Evolutionary conservation across 2,329 filamentous ascomycete species (phyloP).

Genomic region (Aspergillus carbonarius): DNA sequence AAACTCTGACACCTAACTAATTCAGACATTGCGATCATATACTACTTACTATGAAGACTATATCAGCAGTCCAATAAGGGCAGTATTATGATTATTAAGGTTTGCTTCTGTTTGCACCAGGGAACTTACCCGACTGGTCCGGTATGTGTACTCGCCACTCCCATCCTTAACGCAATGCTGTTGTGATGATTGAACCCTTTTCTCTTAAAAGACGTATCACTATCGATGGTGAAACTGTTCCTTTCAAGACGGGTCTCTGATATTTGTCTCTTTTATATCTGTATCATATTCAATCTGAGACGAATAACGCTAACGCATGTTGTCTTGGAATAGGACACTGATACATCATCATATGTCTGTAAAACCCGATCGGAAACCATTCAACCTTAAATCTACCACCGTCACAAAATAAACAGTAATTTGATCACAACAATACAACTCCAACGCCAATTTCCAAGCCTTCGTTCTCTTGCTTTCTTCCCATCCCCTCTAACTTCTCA

Average conservation of each 20-base stretch:
- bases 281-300: background rate
- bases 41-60: too few species aligned
- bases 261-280: background rate
- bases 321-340: too few species aligned
- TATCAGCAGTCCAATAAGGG: too few species aligned
- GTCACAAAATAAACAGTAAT: too few species aligned
- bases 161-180: background rate
- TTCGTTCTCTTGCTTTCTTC: too few species aligned
- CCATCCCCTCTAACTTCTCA: too few species aligned
- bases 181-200: background rate
- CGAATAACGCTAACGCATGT: background rate
- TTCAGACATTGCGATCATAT: background rate
- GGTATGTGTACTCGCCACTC: background rate
- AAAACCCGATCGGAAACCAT: background rate
- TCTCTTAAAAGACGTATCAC: background rate
- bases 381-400: too few species aligned
- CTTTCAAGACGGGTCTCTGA: conserved; percentile 12
- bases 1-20: background rate
- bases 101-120: background rate
- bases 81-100: background rate
- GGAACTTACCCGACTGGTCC: background rate
- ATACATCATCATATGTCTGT: background rate
- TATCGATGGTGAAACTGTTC: conserved; percentile 5
- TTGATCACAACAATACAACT: too few species aligned
- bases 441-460: too few species aligned